Evolutionary conservation across 129 eudicot species (phyloP).

Genomic region (Erigeron canadensis): DNA sequence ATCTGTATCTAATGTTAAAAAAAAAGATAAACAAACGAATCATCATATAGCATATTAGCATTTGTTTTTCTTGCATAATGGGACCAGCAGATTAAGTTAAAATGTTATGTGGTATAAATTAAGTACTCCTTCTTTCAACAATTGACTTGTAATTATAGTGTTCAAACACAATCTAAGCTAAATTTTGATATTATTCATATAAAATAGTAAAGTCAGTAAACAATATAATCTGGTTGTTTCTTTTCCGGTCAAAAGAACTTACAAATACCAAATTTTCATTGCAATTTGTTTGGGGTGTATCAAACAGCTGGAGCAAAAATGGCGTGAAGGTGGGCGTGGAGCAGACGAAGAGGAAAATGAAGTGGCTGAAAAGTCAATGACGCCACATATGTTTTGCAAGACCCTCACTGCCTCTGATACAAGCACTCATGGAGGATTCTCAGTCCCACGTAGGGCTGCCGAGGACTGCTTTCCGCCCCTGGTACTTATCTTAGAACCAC

Average conservation of each 20-base stretch:
- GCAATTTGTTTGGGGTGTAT: not conserved
- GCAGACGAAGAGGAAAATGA: constrained; percentile 59
- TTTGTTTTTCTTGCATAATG: not conserved
- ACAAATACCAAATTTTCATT: not conserved
- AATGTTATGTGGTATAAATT: not conserved
- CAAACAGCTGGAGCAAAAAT: constrained; percentile 67
- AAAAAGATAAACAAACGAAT: too few relatives aligned
- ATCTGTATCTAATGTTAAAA: too few relatives aligned
- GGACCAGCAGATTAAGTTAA: constrained; percentile 6
- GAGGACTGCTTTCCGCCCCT: constrained; percentile 98
- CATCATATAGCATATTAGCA: too few relatives aligned
- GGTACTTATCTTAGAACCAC: constrained; percentile 32
- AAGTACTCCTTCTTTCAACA: not conserved
- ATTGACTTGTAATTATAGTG: not conserved
- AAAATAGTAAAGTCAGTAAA: not conserved
- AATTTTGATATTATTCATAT: not conserved
- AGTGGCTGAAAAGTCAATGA: constrained; percentile 48
- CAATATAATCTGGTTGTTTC: not conserved
- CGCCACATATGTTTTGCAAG: constrained; percentile 99
- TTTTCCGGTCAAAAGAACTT: not conserved
- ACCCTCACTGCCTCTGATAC: constrained; percentile 98
- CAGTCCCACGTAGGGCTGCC: constrained; percentile 98
- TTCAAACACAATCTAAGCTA: not conserved
- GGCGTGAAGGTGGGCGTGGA: constrained; percentile 62
- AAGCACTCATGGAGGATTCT: constrained; percentile 97